Evolutionary conservation across 768 basidiomycete species (phyloP).

Genomic region (Suillus bovinus): DNA sequence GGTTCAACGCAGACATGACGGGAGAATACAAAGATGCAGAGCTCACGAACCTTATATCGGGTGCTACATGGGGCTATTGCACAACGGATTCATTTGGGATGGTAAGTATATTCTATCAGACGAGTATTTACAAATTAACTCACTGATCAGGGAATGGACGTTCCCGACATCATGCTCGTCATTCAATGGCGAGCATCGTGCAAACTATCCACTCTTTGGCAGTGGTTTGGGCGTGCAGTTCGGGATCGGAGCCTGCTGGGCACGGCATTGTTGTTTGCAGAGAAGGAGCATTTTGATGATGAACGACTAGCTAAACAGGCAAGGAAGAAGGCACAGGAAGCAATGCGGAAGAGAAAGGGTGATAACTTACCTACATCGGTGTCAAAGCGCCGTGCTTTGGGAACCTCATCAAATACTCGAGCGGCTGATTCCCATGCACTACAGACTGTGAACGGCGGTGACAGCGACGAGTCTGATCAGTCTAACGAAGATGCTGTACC

Average conservation of each 20-base stretch:
- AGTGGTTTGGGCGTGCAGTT: slow-evolving; percentile 30
- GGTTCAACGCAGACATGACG: slow-evolving; percentile 32
- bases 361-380: no score
- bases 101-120: slow-evolving; percentile 14
- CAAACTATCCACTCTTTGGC: slow-evolving; percentile 29
- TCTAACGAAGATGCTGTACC: no score
- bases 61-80: slow-evolving; percentile 25
- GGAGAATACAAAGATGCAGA: slow-evolving; percentile 18
- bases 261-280: slow-evolving; percentile 19
- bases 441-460: no score
- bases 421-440: no score
- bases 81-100: slow-evolving; percentile 38
- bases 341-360: no score
- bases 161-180: slow-evolving; percentile 34
- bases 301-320: neutral
- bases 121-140: no score
- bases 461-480: no score
- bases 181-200: slow-evolving; percentile 35
- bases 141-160: neutral
- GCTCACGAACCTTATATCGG: slow-evolving; percentile 11
- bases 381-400: no score
- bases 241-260: no score
- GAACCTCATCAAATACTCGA: no score
- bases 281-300: slow-evolving; percentile 27
- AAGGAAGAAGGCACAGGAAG: no score